Conservation (phyloP, 164 flowering plant species). For the Stephania japonica region DNA sequence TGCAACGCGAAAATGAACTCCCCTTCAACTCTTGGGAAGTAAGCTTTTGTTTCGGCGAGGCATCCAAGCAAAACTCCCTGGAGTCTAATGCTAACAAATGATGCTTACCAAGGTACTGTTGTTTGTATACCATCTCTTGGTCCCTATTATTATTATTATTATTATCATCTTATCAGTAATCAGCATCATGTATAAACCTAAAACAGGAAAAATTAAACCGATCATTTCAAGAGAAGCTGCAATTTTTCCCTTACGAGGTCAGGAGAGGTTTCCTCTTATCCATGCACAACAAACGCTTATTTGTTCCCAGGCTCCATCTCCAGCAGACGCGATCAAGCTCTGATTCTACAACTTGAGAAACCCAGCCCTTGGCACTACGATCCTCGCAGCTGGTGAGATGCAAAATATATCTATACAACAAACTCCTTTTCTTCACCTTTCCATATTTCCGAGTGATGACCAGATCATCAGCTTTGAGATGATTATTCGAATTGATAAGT, state of each 20-base stretch:
- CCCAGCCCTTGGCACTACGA: constrained; percentile 50
- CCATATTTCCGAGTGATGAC: constrained; percentile 4
- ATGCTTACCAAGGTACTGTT: constrained; percentile 33
- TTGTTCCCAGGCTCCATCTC: constrained; percentile 29
- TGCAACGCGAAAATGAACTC: constrained; percentile 55
- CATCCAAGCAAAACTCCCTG: constrained; percentile 48
- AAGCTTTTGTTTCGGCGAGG: constrained; percentile 44
- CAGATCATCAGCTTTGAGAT: constrained; percentile 3
- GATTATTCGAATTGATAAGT: constrained; percentile 23
- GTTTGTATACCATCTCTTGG: constrained; percentile 25
- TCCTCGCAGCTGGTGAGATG: constrained; percentile 53
- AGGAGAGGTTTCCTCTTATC: constrained; percentile 34
- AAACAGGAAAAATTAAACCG: neutral
- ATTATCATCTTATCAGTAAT: neutral
- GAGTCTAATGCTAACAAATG: constrained; percentile 37
- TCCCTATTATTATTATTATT: constrained; percentile 29
- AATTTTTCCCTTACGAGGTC: constrained; percentile 33
- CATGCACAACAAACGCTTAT: constrained; percentile 42
- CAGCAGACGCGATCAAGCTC: constrained; percentile 61
- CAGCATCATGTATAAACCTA: too few relatives aligned
- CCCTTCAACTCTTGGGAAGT: constrained; percentile 36
- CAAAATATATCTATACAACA: constrained; percentile 19
- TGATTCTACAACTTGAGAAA: constrained; percentile 26
- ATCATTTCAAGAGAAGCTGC: neutral
- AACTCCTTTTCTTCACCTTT: constrained; percentile 10